These are phyloP conservation scores for Chimonanthus praecox DNA, from an alignment of 164 flowering plant species.

Conservation along the genomic window DNA sequence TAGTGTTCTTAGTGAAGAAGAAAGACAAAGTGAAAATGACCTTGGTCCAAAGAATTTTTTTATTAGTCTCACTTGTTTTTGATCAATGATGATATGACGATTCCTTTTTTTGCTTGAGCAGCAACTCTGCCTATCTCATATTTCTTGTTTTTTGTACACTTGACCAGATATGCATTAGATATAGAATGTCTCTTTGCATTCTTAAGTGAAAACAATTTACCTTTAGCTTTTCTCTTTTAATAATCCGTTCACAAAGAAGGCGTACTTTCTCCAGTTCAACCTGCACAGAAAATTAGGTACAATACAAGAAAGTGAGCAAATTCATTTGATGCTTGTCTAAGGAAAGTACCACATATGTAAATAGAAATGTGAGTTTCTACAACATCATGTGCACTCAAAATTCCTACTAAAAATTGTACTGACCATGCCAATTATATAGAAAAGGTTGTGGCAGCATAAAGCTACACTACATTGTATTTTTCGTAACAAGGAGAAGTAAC, in stretches of 20 bases:
- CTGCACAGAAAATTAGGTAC: conserved; percentile 27
- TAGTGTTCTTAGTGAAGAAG: too few species aligned
- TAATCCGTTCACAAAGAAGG: conserved; percentile 87
- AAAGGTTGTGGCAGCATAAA: too few species aligned
- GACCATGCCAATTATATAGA: neutral
- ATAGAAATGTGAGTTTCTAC: neutral
- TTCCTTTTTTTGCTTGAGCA: too few species aligned
- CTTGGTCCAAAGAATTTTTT: too few species aligned
- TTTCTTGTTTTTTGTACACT: neutral
- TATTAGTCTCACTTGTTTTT: too few species aligned
- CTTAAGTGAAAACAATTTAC: conserved; percentile 27
- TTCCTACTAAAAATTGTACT: neutral
- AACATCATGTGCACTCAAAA: neutral
- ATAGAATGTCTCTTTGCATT: neutral
- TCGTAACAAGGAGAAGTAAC: too few species aligned
- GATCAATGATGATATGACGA: too few species aligned
- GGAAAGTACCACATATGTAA: neutral
- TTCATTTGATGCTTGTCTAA: neutral
- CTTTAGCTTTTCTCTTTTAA: conserved; percentile 85
- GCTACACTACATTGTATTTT: too few species aligned
- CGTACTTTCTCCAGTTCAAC: conserved; percentile 93
- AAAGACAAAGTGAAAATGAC: too few species aligned
- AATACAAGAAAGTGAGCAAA: neutral
- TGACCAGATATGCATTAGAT: neutral
- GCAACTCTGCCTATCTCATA: too few species aligned